Conservation (phyloP, 2,329 filamentous ascomycete genomes). For the Fusarium sp. region DNA sequence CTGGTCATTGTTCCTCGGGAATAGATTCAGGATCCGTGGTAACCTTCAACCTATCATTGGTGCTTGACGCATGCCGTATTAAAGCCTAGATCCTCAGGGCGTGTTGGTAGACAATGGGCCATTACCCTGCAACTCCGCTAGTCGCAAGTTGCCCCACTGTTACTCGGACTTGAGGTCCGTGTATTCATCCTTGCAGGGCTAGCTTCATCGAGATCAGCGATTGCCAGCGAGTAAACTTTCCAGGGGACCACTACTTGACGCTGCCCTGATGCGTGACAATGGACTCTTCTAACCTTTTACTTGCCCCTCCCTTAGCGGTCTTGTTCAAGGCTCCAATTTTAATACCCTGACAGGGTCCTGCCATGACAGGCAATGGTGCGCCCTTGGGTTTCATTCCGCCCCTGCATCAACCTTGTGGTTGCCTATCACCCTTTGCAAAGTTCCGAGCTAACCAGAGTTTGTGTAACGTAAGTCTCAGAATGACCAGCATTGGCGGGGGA, state of each 20-base stretch:
- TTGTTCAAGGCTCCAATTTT: not conserved
- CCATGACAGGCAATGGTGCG: not conserved
- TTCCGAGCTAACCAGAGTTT: not conserved
- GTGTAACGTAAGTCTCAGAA: not conserved
- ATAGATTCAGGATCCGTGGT: not conserved
- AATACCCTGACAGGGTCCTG: not conserved
- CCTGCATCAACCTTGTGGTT: not conserved
- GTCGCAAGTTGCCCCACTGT: not conserved
- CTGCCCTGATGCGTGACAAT: slow-evolving; percentile 2
- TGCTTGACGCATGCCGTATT: not conserved
- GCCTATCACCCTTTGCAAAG: not conserved
- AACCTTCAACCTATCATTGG: not conserved
- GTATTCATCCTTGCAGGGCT: not conserved
- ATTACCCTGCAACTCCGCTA: not conserved
- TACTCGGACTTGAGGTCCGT: not conserved
- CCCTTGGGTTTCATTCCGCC: not conserved
- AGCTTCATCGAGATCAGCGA: not conserved
- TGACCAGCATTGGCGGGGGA: not conserved
- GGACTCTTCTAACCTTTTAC: not conserved
- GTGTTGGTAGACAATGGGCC: not conserved
- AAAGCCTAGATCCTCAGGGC: not conserved
- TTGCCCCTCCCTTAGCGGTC: not conserved
- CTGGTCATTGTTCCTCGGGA: slow-evolving; percentile 2
- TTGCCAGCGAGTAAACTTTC: not conserved
- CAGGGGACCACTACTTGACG: not conserved